Base-by-base conservation (phyloP, 495 filamentous ascomycete species). In the Podospora pseudopauciseta region DNA sequence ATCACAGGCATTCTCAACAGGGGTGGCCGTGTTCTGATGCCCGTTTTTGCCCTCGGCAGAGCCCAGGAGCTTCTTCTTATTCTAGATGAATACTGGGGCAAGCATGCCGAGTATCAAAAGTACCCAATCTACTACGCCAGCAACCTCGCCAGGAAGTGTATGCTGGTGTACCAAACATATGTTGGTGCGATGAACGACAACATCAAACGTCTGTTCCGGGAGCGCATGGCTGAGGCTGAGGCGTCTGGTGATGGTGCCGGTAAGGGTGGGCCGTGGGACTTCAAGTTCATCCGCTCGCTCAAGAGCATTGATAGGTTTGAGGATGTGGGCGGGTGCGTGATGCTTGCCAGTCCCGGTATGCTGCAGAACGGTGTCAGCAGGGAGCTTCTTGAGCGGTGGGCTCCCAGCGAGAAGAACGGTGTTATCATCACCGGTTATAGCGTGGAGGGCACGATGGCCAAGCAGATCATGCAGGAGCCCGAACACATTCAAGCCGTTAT, bases 111-210 rank as follows among this genome's bases (percentile, higher is more conserved):
- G 74, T 90, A 88, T 72, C 94, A 96, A 71, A 92, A 91, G 68
- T 88, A 90, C 20, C 95, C 95, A 19, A 98, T 99, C 65, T 99
- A 97, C 81, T 99, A 97, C 78, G 95, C 95, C 62, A 92, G 90
- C 68, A 96, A 94, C 74, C 85, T 97, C 60, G 95, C 95, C 1
- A 83, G 94, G 70, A 95, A 96, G 77, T 99, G 95, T 76, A 99
- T 99, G 95, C 86, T 97, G 19, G 93, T 99, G 5, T 99, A 99
- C 74, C 94, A 97, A 78, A 99, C 95, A 1, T 98, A 97, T 74
- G 91, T 97, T 67, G 90, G 91, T 64, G 91, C 93, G 28, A 99
- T 99, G 95, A 99, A 99, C 76, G 94, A 97, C 76, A 97, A 97
- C 72, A 98, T 99, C 80, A 97, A 96, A 74, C 86, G 91, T 2